A percentile compares a stretch with the other conserved stretches of the same genome.
phyloP scores from a whole-genome alignment of 768 basidiomycete genomes.

The Lentinula aciculospora region DNA sequence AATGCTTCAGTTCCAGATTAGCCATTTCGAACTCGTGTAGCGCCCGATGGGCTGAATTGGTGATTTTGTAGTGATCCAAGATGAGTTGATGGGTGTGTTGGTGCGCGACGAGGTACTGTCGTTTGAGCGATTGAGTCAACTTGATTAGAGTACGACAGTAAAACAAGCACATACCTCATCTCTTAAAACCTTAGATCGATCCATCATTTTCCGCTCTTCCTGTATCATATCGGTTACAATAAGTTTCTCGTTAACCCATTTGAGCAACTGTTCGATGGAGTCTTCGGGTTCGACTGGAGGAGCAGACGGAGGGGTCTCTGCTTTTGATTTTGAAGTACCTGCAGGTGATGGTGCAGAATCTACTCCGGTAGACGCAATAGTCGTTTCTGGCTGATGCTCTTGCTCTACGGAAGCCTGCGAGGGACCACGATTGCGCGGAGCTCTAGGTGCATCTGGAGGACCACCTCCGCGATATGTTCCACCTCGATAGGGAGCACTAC shows the following conservation, averaged over 20 bases:
- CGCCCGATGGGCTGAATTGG: conserved; percentile 34
- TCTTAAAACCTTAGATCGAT: neutral
- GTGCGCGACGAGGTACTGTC: conserved; percentile 12
- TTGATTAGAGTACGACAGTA: conserved; percentile 15
- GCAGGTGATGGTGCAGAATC: neutral
- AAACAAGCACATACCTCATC: conserved; percentile 9
- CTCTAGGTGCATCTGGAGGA: neutral
- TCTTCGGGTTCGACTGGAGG: neutral
- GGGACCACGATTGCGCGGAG: conserved; percentile 1
- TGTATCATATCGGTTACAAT: neutral
- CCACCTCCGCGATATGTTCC: neutral
- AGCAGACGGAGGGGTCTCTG: neutral
- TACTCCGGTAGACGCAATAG: neutral
- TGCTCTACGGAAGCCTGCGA: neutral
- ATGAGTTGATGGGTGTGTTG: conserved; percentile 18
- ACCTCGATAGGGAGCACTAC: neutral
- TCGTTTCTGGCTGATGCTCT: neutral
- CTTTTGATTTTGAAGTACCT: neutral
- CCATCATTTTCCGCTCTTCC: neutral
- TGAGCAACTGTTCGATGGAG: neutral
- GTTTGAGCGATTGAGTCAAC: too few species aligned
- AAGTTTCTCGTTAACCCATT: neutral
- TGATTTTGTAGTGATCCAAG: conserved; percentile 35
- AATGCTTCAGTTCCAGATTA: neutral
- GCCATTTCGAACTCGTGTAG: conserved; percentile 13